Conservation (phyloP, 805 yeast species). For the Saccharomycopsis fibuligera region DNA sequence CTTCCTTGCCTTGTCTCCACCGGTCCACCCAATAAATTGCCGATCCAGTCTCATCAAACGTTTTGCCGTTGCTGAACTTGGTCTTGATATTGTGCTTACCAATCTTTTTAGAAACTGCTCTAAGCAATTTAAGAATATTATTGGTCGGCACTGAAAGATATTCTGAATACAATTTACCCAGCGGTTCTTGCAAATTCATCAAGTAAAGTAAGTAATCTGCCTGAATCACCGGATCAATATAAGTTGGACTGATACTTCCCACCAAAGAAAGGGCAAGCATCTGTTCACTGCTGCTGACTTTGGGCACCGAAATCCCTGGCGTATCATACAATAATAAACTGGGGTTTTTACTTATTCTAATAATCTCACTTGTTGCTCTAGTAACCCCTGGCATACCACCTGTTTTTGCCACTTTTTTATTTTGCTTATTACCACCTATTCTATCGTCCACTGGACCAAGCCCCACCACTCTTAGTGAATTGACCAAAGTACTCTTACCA, state of each 20-base stretch:
- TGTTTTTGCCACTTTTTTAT: slow-evolving; percentile 68
- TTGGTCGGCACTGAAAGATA: slow-evolving; percentile 64
- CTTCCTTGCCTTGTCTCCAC: slow-evolving; percentile 52
- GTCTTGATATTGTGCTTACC: slow-evolving; percentile 23
- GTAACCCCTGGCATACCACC: slow-evolving; percentile 93
- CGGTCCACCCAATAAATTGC: slow-evolving; percentile 58
- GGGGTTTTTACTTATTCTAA: slow-evolving; percentile 55
- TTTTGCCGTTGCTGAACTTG: slow-evolving; percentile 24
- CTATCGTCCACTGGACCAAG: slow-evolving; percentile 21
- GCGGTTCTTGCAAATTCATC: slow-evolving; percentile 56
- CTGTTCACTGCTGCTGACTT: slow-evolving; percentile 53
- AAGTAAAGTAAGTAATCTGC: slow-evolving; percentile 79
- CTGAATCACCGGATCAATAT: slow-evolving; percentile 77
- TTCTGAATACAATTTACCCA: slow-evolving; percentile 32
- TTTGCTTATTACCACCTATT: slow-evolving; percentile 23
- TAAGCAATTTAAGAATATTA: slow-evolving; percentile 51
- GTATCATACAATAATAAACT: slow-evolving; percentile 75
- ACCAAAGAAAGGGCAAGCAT: slow-evolving; percentile 70
- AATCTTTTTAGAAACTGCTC: slow-evolving; percentile 38
- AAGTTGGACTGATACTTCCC: slow-evolving; percentile 63
- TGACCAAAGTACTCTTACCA: slow-evolving; percentile 89
- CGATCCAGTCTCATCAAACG: slow-evolving; percentile 49
- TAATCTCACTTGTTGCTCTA: slow-evolving; percentile 65
- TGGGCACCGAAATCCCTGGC: slow-evolving; percentile 88
- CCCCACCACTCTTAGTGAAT: slow-evolving; percentile 46